phyloP scores from a whole-genome alignment of 2,329 filamentous ascomycete species.

The Pseudogymnoascus verrucosus region DNA sequence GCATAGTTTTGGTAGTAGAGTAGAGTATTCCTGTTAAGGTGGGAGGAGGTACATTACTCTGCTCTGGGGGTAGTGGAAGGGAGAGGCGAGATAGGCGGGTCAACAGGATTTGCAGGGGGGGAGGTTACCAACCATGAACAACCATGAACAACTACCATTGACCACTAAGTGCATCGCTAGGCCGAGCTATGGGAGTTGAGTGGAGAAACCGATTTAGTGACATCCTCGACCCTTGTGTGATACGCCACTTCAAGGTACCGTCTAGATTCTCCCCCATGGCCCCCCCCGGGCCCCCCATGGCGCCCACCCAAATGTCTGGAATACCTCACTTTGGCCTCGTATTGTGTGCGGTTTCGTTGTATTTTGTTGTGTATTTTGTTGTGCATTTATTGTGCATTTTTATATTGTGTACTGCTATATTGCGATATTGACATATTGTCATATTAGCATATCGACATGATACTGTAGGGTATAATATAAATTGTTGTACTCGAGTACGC shows the following conservation, averaged over 20 bases:
- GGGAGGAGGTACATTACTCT: neutral
- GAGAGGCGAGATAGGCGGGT: neutral
- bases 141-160: neutral
- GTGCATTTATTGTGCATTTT: neutral
- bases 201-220: neutral
- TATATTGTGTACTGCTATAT: neutral
- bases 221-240: slow-evolving; percentile 2
- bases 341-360: neutral
- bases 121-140: neutral
- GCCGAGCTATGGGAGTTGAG: neutral
- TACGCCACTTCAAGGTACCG: slow-evolving; percentile 1
- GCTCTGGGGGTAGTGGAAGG: no score
- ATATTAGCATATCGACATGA: no score
- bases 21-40: neutral
- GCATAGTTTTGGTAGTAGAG: neutral
- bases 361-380: neutral
- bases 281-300: neutral
- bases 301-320: neutral
- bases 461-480: neutral
- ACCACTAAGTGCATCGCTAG: neutral
- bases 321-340: neutral
- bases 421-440: no score
- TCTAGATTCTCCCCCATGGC: neutral
- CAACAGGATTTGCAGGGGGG: neutral
- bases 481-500: neutral